Conservation (phyloP, 306 rosid species). For the Casuarina glauca region DNA sequence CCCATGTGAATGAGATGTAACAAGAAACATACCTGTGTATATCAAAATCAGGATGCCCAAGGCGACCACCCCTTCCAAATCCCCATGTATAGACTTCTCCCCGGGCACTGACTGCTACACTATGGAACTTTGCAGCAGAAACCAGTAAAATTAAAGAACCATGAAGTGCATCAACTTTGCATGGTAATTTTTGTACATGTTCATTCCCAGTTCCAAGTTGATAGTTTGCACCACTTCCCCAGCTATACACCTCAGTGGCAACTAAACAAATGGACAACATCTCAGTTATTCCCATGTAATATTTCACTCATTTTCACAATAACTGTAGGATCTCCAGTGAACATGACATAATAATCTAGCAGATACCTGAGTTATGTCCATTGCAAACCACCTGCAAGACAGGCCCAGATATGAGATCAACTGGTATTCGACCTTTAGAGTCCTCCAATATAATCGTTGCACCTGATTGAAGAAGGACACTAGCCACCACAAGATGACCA, state of each 20-base stretch:
- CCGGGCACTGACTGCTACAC: slow-evolving; percentile 75
- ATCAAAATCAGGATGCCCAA: slow-evolving; percentile 97
- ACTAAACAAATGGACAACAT: slow-evolving; percentile 44
- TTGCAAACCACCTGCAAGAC: slow-evolving; percentile 59
- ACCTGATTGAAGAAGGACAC: slow-evolving; percentile 80
- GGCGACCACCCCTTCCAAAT: slow-evolving; percentile 97
- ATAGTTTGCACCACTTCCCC: slow-evolving; percentile 97
- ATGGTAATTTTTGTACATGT: slow-evolving; percentile 83
- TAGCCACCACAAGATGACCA: slow-evolving; percentile 90
- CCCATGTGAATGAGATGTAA: background rate
- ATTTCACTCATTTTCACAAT: slow-evolving; percentile 15
- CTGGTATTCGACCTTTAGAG: slow-evolving; percentile 75
- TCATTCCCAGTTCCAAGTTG: slow-evolving; percentile 99
- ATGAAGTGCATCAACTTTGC: slow-evolving; percentile 85
- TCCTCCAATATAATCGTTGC: slow-evolving; percentile 82
- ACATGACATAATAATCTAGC: slow-evolving; percentile 27
- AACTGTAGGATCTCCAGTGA: slow-evolving; percentile 23
- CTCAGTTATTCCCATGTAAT: slow-evolving; percentile 24
- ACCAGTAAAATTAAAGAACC: slow-evolving; percentile 64
- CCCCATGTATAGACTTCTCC: slow-evolving; percentile 98
- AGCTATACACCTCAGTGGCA: slow-evolving; percentile 83
- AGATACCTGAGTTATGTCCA: slow-evolving; percentile 60
- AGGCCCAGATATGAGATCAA: slow-evolving; percentile 89
- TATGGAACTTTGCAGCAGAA: slow-evolving; percentile 93
- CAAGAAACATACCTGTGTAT: slow-evolving; percentile 74